Evolutionary conservation across 495 filamentous ascomycete genomes (phyloP), one percentile per base, ranked within the genome.

Genomic region (Penicillium subrubescens): DNA sequence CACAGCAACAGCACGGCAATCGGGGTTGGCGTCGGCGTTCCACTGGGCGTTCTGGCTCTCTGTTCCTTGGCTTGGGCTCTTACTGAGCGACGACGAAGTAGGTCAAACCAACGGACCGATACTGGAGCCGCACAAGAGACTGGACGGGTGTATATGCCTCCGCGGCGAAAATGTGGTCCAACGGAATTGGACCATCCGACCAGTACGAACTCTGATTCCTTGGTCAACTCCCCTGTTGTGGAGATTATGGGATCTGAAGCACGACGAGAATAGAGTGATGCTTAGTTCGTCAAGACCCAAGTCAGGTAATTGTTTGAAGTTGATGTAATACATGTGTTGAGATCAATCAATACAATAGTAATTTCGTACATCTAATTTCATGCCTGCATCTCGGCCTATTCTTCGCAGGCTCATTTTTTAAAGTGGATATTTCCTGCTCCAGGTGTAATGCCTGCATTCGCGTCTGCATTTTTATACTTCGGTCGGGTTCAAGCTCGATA

Each of bases 171-270:
- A 34, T 12, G 0, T 21, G 54, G 54, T 3, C 54, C 54, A 33
- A 57, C 54, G 25, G 54, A 57, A 27, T 57, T 57, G 19, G 29
- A 57, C 41, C 34, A 35, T n/a, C 54, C 54, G 34, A 57, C 11
- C 21, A 35, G 34, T 17, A 41, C 34, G 25, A 57, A 25, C 54
- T 57, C 34, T 0, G 54, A 43, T 57, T 21, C 54, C 21, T 11
- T 41, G 14, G 19, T 41, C 6, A n/a, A 57, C 21, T 41, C 54
- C 12, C n/a, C 54, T 57, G n/a, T 43, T 41, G 54, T 23, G 33
- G 54, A 57, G 54, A 37, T 57, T 12, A 57, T 57, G 54, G 54
- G 54, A 8, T 41, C 54, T 25, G 54, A 57, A 57, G 10, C 19
- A 17, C 34, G 34, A 41, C 54, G 11, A 17, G n/a, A 21, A 3